Conservation (phyloP, 2,329 filamentous ascomycete genomes). For the Penicillium sp. region DNA sequence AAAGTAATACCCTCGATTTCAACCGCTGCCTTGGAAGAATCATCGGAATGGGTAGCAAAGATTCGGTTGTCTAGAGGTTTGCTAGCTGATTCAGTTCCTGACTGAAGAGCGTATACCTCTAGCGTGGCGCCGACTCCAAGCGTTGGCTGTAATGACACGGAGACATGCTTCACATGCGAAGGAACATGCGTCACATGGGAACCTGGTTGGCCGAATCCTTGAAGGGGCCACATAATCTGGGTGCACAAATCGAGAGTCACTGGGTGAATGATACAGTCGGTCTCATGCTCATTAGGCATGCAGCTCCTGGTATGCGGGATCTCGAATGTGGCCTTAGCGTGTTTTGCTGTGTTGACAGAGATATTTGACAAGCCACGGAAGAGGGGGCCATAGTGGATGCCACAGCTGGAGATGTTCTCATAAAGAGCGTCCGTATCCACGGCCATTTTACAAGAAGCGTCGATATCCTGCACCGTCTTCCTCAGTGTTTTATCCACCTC, state of each 20-base stretch:
- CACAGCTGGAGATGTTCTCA: constrained; percentile 17
- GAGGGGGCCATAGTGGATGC: constrained; percentile 22
- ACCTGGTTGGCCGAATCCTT: constrained; percentile 20
- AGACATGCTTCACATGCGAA: constrained; percentile 21
- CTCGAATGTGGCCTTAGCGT: constrained; percentile 17
- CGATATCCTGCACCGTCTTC: constrained; percentile 4
- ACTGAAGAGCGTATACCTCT: constrained; percentile 15
- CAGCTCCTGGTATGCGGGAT: constrained; percentile 20
- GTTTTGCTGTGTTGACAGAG: not conserved
- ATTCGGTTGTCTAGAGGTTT: constrained; percentile 18
- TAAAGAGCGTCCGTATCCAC: constrained; percentile 18
- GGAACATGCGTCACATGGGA: constrained; percentile 17
- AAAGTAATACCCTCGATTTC: constrained; percentile 21
- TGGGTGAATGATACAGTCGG: constrained; percentile 19
- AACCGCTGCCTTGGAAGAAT: constrained; percentile 13
- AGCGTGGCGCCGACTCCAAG: constrained; percentile 13
- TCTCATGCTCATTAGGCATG: constrained; percentile 22
- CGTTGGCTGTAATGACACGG: constrained; percentile 11
- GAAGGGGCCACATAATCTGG: constrained; percentile 23
- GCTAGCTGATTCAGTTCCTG: constrained; percentile 13
- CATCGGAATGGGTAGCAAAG: constrained; percentile 15
- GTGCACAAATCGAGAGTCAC: constrained; percentile 22
- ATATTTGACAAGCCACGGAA: constrained; percentile 20
- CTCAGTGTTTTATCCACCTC: not conserved
- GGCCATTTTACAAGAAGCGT: constrained; percentile 5